Conservation (phyloP, 495 filamentous ascomycete species). For the Penicillium verhagenii region DNA sequence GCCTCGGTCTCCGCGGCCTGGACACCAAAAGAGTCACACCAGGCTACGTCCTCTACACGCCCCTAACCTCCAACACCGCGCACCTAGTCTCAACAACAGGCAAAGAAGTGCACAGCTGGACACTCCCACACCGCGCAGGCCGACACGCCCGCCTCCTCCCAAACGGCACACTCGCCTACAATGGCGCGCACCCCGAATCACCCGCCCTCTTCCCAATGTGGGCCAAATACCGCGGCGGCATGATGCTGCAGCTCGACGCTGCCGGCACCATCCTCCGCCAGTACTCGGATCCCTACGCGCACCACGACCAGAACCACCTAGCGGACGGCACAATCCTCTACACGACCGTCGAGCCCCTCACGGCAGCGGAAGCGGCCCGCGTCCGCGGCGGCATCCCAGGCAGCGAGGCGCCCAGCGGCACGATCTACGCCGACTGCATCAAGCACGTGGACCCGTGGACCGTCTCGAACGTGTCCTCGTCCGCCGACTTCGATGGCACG, state of each 20-base stretch:
- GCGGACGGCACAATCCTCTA: constrained; percentile 44
- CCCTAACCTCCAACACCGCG: constrained; percentile 40
- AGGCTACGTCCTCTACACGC: constrained; percentile 44
- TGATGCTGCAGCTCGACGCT: constrained; percentile 43
- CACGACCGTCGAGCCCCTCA: constrained; percentile 41
- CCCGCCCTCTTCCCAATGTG: constrained; percentile 44
- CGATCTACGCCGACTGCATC: constrained; percentile 45
- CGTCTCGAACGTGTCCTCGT: constrained; percentile 16
- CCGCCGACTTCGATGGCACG: constrained; percentile 23
- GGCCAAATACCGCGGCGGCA: constrained; percentile 46
- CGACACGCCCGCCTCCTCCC: constrained; percentile 44
- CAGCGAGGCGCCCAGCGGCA: constrained; percentile 37
- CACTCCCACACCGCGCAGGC: constrained; percentile 39
- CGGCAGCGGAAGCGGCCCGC: constrained; percentile 28
- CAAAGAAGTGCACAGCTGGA: constrained; percentile 45
- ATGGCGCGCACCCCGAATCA: constrained; percentile 40
- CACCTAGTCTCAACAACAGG: constrained; percentile 43
- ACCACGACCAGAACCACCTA: constrained; percentile 49
- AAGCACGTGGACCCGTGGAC: constrained; percentile 37
- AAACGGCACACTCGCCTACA: constrained; percentile 45
- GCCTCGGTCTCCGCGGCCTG: constrained; percentile 43
- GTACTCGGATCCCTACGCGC: constrained; percentile 40
- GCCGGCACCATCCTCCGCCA: constrained; percentile 36
- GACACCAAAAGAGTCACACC: constrained; percentile 35
- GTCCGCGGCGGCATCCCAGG: constrained; percentile 41